Percentiles rank a stretch among this genome's conserved stretches.
These are phyloP conservation scores for Paspalum vaginatum DNA, from an alignment of 176 grass and related monocot species.

Conservation along the genomic window DNA sequence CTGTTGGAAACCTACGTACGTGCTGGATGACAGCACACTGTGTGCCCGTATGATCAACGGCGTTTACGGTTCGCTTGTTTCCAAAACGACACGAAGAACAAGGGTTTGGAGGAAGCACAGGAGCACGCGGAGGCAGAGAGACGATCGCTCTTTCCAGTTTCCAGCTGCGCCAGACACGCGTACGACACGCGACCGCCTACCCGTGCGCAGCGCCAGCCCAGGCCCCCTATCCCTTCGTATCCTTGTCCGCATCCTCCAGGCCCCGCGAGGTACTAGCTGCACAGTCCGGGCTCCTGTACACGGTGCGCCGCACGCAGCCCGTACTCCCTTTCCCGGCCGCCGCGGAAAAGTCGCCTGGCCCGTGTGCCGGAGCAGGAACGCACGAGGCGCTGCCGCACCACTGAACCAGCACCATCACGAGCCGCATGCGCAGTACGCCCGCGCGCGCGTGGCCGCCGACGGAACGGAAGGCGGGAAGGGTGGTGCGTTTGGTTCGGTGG, in stretches of 20 bases:
- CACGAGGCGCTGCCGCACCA: not conserved
- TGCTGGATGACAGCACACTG: no score
- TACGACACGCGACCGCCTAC: not conserved
- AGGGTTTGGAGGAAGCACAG: no score
- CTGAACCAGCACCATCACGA: not conserved
- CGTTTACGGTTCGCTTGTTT: no score
- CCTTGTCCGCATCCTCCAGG: not conserved
- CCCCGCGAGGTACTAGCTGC: not conserved
- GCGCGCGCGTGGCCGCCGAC: not conserved
- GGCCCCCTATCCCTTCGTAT: not conserved
- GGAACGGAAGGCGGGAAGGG: no score
- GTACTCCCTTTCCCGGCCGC: not conserved
- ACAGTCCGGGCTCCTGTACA: no score
- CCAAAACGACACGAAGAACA: no score
- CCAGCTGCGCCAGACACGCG: no score
- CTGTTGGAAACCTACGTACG: no score
- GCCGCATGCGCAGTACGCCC: not conserved
- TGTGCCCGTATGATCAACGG: no score
- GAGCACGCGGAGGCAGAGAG: no score
- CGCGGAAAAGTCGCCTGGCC: not conserved
- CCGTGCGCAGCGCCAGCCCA: not conserved
- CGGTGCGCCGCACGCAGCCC: not conserved
- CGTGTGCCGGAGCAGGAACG: not conserved
- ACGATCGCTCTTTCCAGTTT: no score
- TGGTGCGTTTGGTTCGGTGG: no score